A percentile compares a stretch with the other conserved stretches of the same genome.
Conservation (phyloP, 441 rosid species). For the Jatropha podagrica region DNA sequence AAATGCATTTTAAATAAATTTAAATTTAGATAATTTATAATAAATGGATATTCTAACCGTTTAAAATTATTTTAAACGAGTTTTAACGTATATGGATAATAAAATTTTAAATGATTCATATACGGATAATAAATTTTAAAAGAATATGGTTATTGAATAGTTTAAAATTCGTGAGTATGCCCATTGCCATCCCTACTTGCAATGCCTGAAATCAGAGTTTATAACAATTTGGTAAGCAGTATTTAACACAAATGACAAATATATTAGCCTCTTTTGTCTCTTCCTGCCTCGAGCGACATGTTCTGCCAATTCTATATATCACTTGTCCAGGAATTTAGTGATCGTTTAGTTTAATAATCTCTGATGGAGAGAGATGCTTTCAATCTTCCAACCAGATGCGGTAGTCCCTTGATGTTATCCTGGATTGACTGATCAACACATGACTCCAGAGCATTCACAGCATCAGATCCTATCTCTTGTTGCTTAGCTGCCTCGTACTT, state of each 20-base stretch:
- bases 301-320: neutral
- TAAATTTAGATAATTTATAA: too few species aligned
- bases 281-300: neutral
- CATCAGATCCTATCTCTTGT: slow-evolving; percentile 45
- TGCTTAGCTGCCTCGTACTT: slow-evolving; percentile 72
- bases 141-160: too few species aligned
- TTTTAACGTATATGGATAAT: neutral
- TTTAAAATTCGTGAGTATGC: too few species aligned
- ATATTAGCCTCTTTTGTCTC: neutral
- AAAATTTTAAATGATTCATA: too few species aligned
- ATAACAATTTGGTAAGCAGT: neutral
- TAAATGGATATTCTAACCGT: too few species aligned
- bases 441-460: slow-evolving; percentile 52
- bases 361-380: slow-evolving; percentile 50
- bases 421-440: slow-evolving; percentile 75
- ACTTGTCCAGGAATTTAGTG: neutral
- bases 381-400: slow-evolving; percentile 57
- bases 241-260: too few species aligned
- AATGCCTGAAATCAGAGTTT: neutral
- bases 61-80: neutral
- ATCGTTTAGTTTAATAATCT: slow-evolving; percentile 33
- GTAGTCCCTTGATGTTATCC: slow-evolving; percentile 54
- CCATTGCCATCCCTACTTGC: too few species aligned
- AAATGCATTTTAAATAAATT: too few species aligned
- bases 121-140: too few species aligned